Percentiles rank a stretch among this genome's conserved stretches.
Evolutionary conservation across 2,329 filamentous ascomycete genomes (phyloP).

Genomic region (Pleomassaria siparia): DNA sequence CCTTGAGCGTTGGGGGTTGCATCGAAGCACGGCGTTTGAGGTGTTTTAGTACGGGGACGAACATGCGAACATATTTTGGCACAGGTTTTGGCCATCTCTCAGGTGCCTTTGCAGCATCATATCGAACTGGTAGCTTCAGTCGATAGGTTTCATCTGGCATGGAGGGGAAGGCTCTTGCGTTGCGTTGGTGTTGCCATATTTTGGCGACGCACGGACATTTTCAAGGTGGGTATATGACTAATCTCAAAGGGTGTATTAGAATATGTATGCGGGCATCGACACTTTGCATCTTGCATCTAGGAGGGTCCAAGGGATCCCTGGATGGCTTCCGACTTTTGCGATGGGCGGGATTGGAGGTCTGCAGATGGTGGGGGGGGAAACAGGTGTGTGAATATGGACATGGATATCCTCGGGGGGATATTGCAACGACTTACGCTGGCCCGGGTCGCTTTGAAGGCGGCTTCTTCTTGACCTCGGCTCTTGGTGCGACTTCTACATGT

Average conservation of each 20-base stretch:
- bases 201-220: neutral
- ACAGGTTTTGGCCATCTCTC: neutral
- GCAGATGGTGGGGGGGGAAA: no score
- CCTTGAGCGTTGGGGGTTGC: neutral
- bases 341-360: no score
- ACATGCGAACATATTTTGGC: slow-evolving; percentile 1
- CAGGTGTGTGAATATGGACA: neutral
- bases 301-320: no score
- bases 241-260: neutral
- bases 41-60: neutral
- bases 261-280: no score
- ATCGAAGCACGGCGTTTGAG: neutral
- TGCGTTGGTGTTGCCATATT: neutral
- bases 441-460: neutral
- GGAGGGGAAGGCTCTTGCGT: neutral
- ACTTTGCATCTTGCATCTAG: no score
- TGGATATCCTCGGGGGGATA: neutral
- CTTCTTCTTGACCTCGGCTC: neutral
- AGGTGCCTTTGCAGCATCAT: neutral
- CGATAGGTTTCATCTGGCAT: neutral
- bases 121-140: neutral
- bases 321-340: no score
- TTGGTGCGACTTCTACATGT: neutral
- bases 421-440: neutral
- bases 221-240: neutral